A percentile compares a stretch with the other conserved stretches of the same genome.
These are phyloP conservation scores for Phaffomyces thermotolerans DNA, from an alignment of 805 yeast species.

Conservation along the genomic window DNA sequence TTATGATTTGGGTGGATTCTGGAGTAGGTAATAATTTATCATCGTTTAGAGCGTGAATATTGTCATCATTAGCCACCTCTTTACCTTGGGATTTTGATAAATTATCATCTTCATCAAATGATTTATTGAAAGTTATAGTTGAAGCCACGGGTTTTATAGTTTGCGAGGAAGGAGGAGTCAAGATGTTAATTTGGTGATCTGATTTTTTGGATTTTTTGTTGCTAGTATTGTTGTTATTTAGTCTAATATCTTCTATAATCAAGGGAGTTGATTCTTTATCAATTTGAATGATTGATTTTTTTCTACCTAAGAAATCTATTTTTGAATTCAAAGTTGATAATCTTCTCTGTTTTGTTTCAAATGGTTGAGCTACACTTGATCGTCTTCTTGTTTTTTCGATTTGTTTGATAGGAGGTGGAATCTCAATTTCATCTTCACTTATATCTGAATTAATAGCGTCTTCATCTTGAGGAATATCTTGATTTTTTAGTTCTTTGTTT, in stretches of 20 bases:
- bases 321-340: slow-evolving; percentile 30
- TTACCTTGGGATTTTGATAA: not conserved
- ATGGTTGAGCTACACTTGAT: slow-evolving; percentile 10
- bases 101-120: too few relatives aligned
- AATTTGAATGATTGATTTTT: slow-evolving; percentile 8
- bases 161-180: slow-evolving; percentile 8
- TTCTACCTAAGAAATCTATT: slow-evolving; percentile 27
- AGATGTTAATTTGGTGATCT: slow-evolving; percentile 1
- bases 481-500: slow-evolving; percentile 6
- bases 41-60: not conserved
- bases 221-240: too few relatives aligned
- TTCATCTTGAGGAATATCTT: slow-evolving; percentile 2
- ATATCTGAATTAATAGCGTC: slow-evolving; percentile 13
- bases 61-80: not conserved
- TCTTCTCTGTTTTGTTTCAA: slow-evolving; percentile 29
- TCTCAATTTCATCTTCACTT: slow-evolving; percentile 8
- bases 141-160: too few relatives aligned
- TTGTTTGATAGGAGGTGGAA: slow-evolving; percentile 1
- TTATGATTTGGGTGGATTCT: too few relatives aligned
- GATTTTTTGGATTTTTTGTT: not conserved
- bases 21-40: too few relatives aligned
- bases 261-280: too few relatives aligned
- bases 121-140: too few relatives aligned
- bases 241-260: too few relatives aligned
- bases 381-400: slow-evolving; percentile 9